A percentile compares a stretch with the other conserved stretches of the same genome.
Evolutionary conservation across 805 yeast genomes (phyloP).

Genomic region (Kodamaea kaohsiungensis): DNA sequence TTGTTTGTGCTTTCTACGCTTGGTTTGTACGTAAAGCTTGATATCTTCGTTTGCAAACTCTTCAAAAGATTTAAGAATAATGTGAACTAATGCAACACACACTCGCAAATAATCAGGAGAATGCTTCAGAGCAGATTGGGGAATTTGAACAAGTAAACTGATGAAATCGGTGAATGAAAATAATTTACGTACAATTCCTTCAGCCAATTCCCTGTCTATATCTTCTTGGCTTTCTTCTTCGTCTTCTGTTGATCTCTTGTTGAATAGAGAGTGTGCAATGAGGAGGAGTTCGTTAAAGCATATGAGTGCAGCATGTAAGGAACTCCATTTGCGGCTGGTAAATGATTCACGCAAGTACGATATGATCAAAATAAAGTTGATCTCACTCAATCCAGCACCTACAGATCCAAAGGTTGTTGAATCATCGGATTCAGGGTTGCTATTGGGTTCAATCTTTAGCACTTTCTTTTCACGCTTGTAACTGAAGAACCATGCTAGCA

Average conservation of each 20-base stretch:
- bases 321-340: slow-evolving; percentile 50
- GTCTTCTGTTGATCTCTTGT: slow-evolving; percentile 12
- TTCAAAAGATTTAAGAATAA: slow-evolving; percentile 67
- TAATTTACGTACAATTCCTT: slow-evolving; percentile 63
- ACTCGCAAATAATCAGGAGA: slow-evolving; percentile 63
- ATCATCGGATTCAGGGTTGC: slow-evolving; percentile 6
- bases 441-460: slow-evolving; percentile 7
- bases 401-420: slow-evolving; percentile 40
- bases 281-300: slow-evolving; percentile 64
- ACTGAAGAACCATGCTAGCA: slow-evolving; percentile 74
- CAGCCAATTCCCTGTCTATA: slow-evolving; percentile 46
- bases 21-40: slow-evolving; percentile 47
- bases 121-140: slow-evolving; percentile 62
- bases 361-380: slow-evolving; percentile 55
- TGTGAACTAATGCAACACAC: slow-evolving; percentile 64
- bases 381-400: slow-evolving; percentile 60
- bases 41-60: slow-evolving; percentile 59
- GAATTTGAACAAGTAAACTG: slow-evolving; percentile 55
- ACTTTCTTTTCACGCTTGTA: slow-evolving; percentile 50
- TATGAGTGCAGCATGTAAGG: slow-evolving; percentile 69
- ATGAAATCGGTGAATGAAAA: slow-evolving; percentile 66
- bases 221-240: slow-evolving; percentile 41
- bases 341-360: slow-evolving; percentile 45
- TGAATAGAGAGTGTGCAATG: slow-evolving; percentile 46
- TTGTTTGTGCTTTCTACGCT: slow-evolving; percentile 35